These are phyloP conservation scores for Wickerhamomyces sydowiorum DNA, from an alignment of 805 yeast species.

Conservation along the genomic window DNA sequence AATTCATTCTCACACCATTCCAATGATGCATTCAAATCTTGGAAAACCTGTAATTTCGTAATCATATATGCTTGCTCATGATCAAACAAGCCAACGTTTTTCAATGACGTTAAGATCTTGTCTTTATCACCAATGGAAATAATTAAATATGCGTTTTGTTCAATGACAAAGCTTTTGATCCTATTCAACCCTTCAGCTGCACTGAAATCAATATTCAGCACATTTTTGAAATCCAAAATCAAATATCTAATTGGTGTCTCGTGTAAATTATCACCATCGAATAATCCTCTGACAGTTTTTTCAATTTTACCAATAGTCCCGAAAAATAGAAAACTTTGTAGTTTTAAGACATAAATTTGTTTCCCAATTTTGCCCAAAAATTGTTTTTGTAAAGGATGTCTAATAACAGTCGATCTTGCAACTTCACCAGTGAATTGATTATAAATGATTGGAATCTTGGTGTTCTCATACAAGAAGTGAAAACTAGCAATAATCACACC, in stretches of 20 bases:
- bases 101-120: conserved; percentile 60
- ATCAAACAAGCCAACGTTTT: conserved; percentile 73
- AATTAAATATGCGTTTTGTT: conserved; percentile 64
- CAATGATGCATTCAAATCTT: conserved; percentile 76
- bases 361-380: conserved; percentile 82
- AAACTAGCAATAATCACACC: conserved; percentile 91
- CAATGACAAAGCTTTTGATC: conserved; percentile 69
- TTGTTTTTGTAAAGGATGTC: conserved; percentile 86
- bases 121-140: conserved; percentile 74
- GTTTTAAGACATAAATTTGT: conserved; percentile 81
- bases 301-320: conserved; percentile 95
- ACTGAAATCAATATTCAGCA: conserved; percentile 78
- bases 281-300: conserved; percentile 55
- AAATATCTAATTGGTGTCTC: conserved; percentile 69
- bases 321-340: conserved; percentile 86
- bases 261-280: conserved; percentile 40
- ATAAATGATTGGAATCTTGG: conserved; percentile 73
- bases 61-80: conserved; percentile 30
- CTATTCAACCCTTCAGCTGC: conserved; percentile 95
- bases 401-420: conserved; percentile 85
- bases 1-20: conserved; percentile 98
- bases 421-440: conserved; percentile 82
- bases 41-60: conserved; percentile 54
- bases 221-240: conserved; percentile 80
- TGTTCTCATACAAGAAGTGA: conserved; percentile 92